Percentiles rank a stretch among this genome's conserved stretches.
Conservation (phyloP, 495 filamentous ascomycete species). For the Lasiosphaeris hirsuta region DNA sequence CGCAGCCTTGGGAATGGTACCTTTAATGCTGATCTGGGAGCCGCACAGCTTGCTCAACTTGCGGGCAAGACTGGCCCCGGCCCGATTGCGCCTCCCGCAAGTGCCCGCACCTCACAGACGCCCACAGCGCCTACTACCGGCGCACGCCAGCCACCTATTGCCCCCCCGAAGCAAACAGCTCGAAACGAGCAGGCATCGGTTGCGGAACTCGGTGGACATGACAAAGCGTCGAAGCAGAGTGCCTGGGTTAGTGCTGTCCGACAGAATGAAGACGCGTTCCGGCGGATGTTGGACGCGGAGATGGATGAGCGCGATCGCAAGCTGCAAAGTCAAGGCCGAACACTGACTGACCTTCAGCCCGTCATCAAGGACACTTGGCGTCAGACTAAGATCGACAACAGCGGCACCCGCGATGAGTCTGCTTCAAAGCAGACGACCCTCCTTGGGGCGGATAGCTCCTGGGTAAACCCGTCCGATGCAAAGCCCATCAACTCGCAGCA, state of each 20-base stretch:
- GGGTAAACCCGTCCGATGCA: slow-evolving; percentile 18
- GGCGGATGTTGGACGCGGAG: slow-evolving; percentile 24
- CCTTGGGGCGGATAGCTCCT: slow-evolving; percentile 25
- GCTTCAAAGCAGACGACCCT: slow-evolving; percentile 24
- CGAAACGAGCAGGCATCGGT: slow-evolving; percentile 14
- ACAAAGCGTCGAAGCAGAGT: slow-evolving; percentile 12
- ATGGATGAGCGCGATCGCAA: slow-evolving; percentile 28
- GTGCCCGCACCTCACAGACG: slow-evolving; percentile 9
- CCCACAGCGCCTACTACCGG: slow-evolving; percentile 1
- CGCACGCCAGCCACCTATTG: slow-evolving; percentile 37
- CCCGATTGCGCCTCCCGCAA: slow-evolving; percentile 39
- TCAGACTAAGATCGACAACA: slow-evolving; percentile 50
- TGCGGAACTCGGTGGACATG: neutral
- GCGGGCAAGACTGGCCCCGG: slow-evolving; percentile 39
- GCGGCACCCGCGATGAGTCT: slow-evolving; percentile 27
- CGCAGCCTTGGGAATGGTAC: slow-evolving; percentile 75
- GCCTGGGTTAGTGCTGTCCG: slow-evolving; percentile 21
- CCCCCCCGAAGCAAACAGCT: slow-evolving; percentile 29
- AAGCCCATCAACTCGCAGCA: slow-evolving; percentile 17
- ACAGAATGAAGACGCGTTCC: slow-evolving; percentile 25
- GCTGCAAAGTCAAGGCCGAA: slow-evolving; percentile 27
- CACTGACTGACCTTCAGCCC: slow-evolving; percentile 35
- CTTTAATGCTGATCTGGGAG: slow-evolving; percentile 61
- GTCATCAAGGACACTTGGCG: slow-evolving; percentile 64
- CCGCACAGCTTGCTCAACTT: slow-evolving; percentile 36